These are phyloP conservation scores for Cryphonectria japonica DNA, from an alignment of 2,329 filamentous ascomycete genomes.

Conservation along the genomic window DNA sequence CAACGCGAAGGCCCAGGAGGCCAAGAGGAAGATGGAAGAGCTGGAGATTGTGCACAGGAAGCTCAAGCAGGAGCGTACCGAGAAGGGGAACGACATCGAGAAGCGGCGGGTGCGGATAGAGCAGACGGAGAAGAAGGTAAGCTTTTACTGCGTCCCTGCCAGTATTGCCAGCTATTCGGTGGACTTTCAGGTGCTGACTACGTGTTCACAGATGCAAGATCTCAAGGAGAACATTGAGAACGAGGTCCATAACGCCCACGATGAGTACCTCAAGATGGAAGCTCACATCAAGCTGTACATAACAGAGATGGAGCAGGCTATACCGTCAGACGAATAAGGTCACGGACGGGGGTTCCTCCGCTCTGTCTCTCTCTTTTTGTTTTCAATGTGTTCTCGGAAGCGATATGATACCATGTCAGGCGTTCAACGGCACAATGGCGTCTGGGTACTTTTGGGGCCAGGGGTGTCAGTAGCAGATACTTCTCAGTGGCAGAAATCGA, in stretches of 20 bases:
- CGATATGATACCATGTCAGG: slow-evolving; percentile 29
- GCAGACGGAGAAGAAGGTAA: slow-evolving; percentile 97
- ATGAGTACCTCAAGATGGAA: slow-evolving; percentile 97
- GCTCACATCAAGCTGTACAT: slow-evolving; percentile 97
- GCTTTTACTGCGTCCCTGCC: slow-evolving; percentile 31
- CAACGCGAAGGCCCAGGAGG: slow-evolving; percentile 77
- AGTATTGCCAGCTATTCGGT: background rate
- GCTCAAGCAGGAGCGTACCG: slow-evolving; percentile 80
- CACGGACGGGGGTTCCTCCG: background rate
- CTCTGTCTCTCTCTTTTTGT: slow-evolving; percentile 28
- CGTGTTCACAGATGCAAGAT: slow-evolving; percentile 77
- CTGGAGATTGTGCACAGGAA: slow-evolving; percentile 77
- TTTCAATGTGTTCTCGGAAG: slow-evolving; percentile 33
- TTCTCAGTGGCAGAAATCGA: slow-evolving; percentile 22
- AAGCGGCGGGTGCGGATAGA: slow-evolving; percentile 90
- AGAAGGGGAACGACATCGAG: slow-evolving; percentile 92
- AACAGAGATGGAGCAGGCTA: slow-evolving; percentile 95
- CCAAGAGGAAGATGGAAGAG: slow-evolving; percentile 89
- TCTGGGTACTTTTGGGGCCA: slow-evolving; percentile 6
- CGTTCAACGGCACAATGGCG: slow-evolving; percentile 14
- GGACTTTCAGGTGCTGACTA: slow-evolving; percentile 32
- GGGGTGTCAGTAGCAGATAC: background rate
- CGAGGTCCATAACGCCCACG: slow-evolving; percentile 86
- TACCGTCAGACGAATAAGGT: slow-evolving; percentile 43
- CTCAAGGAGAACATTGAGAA: slow-evolving; percentile 97